phyloP scores from a whole-genome alignment of 2,329 filamentous ascomycete species.

The Lachnellula arida region DNA sequence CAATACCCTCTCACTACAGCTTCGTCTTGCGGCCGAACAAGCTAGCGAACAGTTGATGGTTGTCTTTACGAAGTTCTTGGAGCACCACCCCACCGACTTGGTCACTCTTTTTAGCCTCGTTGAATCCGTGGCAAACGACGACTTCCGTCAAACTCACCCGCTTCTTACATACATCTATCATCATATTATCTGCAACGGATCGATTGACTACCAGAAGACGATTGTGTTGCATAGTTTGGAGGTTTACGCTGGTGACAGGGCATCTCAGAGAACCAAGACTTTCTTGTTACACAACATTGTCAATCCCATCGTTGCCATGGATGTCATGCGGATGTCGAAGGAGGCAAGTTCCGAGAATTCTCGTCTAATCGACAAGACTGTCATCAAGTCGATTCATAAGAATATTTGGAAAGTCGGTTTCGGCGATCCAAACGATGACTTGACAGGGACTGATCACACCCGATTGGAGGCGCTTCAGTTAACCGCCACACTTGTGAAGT shows the following conservation, averaged over 20 bases:
- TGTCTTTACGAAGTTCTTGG: slow-evolving; percentile 76
- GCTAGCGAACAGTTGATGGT: slow-evolving; percentile 82
- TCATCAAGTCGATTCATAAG: slow-evolving; percentile 86
- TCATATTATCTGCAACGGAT: slow-evolving; percentile 76
- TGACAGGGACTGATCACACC: slow-evolving; percentile 85
- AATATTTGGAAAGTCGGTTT: slow-evolving; percentile 92
- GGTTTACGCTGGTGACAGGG: slow-evolving; percentile 72
- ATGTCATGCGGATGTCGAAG: slow-evolving; percentile 79
- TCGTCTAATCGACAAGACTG: slow-evolving; percentile 75
- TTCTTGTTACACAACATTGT: slow-evolving; percentile 89
- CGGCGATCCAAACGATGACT: slow-evolving; percentile 77
- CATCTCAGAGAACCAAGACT: slow-evolving; percentile 84
- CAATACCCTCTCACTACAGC: slow-evolving; percentile 63
- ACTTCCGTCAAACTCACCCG: slow-evolving; percentile 71
- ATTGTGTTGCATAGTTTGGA: slow-evolving; percentile 84
- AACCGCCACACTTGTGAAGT: slow-evolving; percentile 91
- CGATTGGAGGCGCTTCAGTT: slow-evolving; percentile 94
- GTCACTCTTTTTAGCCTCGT: slow-evolving; percentile 83
- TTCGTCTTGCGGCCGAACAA: slow-evolving; percentile 84
- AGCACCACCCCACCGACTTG: slow-evolving; percentile 67
- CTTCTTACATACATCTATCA: slow-evolving; percentile 81
- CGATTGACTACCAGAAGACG: slow-evolving; percentile 78
- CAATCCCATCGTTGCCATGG: slow-evolving; percentile 95
- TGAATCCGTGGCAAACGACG: slow-evolving; percentile 75
- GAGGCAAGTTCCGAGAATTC: slow-evolving; percentile 53